A percentile compares a stretch with the other conserved stretches of the same genome.
Evolutionary conservation across 441 rosid species (phyloP).

Genomic region (Pelargonium myrrhifolium): DNA sequence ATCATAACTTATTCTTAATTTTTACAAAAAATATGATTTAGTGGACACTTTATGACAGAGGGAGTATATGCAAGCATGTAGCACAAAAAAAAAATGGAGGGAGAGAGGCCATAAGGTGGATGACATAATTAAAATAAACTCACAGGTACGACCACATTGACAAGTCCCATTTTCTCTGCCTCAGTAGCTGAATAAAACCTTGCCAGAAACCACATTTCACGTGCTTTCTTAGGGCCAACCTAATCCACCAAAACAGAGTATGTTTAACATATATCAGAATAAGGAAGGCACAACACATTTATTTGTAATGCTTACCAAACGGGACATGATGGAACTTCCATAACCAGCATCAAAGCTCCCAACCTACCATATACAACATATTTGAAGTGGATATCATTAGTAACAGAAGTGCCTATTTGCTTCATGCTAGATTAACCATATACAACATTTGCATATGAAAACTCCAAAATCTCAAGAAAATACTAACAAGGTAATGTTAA

Average conservation of each 20-base stretch:
- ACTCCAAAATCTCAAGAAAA: background rate
- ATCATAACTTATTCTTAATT: too few species aligned
- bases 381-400: background rate
- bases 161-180: conserved; percentile 92
- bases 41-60: too few species aligned
- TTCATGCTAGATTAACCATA: background rate
- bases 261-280: background rate
- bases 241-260: conserved; percentile 19
- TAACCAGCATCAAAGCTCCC: conserved; percentile 98
- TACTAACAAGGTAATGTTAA: background rate
- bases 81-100: background rate
- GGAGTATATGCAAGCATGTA: background rate
- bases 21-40: too few species aligned
- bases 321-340: conserved; percentile 92
- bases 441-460: background rate
- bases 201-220: conserved; percentile 89
- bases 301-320: conserved; percentile 47
- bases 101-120: background rate
- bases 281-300: background rate
- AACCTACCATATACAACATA: conserved; percentile 37
- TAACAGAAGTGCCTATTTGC: conserved; percentile 1
- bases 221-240: conserved; percentile 90
- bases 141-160: conserved; percentile 75
- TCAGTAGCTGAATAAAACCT: conserved; percentile 79
- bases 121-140: conserved; percentile 20